Base-by-base conservation (phyloP, 1,139 yeast genomes). In the Yamadazyma dendronema region DNA sequence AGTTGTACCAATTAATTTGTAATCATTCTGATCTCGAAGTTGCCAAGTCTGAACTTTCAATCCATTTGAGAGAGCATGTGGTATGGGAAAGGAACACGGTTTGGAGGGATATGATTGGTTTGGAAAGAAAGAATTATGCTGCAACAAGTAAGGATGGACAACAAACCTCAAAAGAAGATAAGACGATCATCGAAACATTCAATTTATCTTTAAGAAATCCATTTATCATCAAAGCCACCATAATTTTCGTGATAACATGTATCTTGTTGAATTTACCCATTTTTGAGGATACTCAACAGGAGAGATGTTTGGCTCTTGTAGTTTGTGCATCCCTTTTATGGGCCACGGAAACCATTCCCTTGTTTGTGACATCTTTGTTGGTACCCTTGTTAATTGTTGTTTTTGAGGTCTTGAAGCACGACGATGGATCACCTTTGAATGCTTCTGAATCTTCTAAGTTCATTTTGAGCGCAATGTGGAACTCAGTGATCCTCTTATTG, bases 41-140 rank as follows among this genome's bases (percentile, higher is more conserved):
- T 13, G 71, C 78, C 4, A 65, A 60, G 43, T 52, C 63, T 10
- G 82, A 77, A 48, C 64, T 82, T 45, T 77, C 81, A 36, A 72
- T 82, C 4, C 81, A 75, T 49, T 62, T 82, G 42, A 73, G 85
- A 53, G 88, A 82, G 45, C 86, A 81, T 52, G 83, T 82, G 36
- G 86, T 82, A 8, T 82, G 87, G 95, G 97, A 89, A 61, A 75
- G 97, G 57, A 88, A 88, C 59, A 90, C 97, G 0, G 97, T 90
- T 19, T 90, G 97, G 97, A 83, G 92, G 54, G 97, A 90, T 57
- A 81, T 90, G 82, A 82, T 90, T 53, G 89, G 90, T 10, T 64
- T 89, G 55, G 96, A 90, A 59, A 77, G 92, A 57, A 81, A 69
- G 37, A 66, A 64, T 17, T 65, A 67, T 40, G 75, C 75, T 6